Evolutionary conservation across 306 rosid genomes (phyloP).

Genomic region (Fragaria nilgerrensis): DNA sequence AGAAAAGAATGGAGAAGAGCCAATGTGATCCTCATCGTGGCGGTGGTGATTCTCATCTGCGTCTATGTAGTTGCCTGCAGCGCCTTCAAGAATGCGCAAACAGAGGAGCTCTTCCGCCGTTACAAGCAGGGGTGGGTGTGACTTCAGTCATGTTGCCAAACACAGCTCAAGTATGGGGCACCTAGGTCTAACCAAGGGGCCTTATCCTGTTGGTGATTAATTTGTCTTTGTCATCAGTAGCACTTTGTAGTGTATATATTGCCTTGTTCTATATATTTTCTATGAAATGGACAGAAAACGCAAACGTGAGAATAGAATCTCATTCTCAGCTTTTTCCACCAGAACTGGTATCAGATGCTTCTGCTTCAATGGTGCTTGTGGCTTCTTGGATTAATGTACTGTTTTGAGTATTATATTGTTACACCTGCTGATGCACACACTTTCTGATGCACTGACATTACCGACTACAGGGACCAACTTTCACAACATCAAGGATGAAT

Average conservation of each 20-base stretch:
- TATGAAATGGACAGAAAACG: not conserved
- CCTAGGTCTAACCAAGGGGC: not conserved
- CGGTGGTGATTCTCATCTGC: constrained; percentile 67
- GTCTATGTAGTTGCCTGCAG: constrained; percentile 86
- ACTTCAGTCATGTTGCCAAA: constrained; percentile 15
- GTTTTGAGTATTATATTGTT: not conserved
- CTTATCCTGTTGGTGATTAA: not conserved
- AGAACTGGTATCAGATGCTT: constrained; percentile 26
- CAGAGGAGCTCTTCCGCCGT: constrained; percentile 74
- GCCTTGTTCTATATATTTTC: not conserved
- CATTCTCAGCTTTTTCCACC: constrained; percentile 1
- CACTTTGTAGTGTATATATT: constrained; percentile 16
- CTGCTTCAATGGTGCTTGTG: constrained; percentile 16
- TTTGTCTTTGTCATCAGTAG: not conserved
- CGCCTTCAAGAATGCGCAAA: constrained; percentile 90
- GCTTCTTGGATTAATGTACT: not conserved
- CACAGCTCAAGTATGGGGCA: not conserved
- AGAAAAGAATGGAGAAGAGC: constrained; percentile 86
- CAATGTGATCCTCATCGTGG: constrained; percentile 73
- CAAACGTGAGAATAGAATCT: constrained; percentile 19
- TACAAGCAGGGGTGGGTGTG: constrained; percentile 82
- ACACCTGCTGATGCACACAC: not conserved
- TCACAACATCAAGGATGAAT: not conserved
- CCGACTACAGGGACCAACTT: constrained; percentile 6
- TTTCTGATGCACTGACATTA: constrained; percentile 16